Conservation (phyloP, 2,329 filamentous ascomycete genomes). For the Botrytis fabae region DNA sequence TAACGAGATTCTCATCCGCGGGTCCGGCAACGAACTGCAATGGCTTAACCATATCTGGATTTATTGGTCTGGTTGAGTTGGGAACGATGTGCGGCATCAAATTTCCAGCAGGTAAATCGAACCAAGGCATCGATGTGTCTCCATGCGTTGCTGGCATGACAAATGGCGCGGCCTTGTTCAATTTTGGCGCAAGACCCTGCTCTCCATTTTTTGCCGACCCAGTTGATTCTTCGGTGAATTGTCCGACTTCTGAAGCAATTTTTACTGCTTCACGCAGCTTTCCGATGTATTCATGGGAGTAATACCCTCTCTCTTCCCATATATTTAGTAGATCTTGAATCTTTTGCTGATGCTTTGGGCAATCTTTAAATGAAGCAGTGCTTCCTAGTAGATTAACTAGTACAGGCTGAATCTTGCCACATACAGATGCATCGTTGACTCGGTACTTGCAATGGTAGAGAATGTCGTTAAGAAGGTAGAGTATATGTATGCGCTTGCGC, state of each 20-base stretch:
- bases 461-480: constrained; percentile 78
- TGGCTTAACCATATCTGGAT: constrained; percentile 67
- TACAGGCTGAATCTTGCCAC: constrained; percentile 56
- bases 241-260: constrained; percentile 42
- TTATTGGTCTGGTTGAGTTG: constrained; percentile 73
- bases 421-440: constrained; percentile 52
- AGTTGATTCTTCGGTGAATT: constrained; percentile 34
- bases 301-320: constrained; percentile 70
- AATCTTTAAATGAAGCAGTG: constrained; percentile 58
- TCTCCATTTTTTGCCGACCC: constrained; percentile 23
- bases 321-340: constrained; percentile 63
- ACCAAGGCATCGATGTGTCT: constrained; percentile 70
- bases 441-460: constrained; percentile 66
- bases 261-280: constrained; percentile 61
- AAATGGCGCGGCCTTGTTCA: constrained; percentile 62
- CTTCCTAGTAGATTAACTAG: constrained; percentile 62
- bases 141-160: constrained; percentile 76
- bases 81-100: constrained; percentile 77
- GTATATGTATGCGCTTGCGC: constrained; percentile 70
- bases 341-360: constrained; percentile 66
- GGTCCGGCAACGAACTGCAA: constrained; percentile 69
- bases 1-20: constrained; percentile 63
- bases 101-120: constrained; percentile 79
- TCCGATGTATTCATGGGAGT: constrained; percentile 53
- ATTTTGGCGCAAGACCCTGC: constrained; percentile 49